Percentiles rank a stretch among this genome's conserved stretches.
Conservation (phyloP, 495 filamentous ascomycete genomes). For the Cercophora scortea region DNA sequence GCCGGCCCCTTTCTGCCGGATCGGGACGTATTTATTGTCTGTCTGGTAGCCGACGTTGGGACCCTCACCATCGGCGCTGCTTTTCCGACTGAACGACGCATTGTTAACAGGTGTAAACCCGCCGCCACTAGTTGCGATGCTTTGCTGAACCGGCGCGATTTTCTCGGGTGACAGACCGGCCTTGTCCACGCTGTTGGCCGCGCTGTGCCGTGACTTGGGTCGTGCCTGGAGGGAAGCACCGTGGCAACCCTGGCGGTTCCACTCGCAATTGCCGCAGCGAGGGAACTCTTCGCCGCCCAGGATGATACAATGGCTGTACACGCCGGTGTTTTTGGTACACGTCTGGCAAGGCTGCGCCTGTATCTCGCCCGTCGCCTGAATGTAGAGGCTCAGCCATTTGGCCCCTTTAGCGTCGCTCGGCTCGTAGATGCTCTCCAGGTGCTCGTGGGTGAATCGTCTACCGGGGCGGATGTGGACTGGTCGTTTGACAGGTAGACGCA, state of each 20-base stretch:
- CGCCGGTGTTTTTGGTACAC: constrained; percentile 15
- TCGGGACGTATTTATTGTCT: background rate
- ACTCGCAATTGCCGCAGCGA: constrained; percentile 28
- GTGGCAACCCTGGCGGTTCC: constrained; percentile 21
- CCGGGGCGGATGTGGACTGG: constrained; percentile 15
- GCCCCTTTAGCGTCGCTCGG: constrained; percentile 16
- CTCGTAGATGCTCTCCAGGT: constrained; percentile 15
- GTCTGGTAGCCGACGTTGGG: background rate
- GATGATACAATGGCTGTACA: constrained; percentile 18
- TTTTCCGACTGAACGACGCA: background rate
- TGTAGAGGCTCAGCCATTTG: constrained; percentile 24
- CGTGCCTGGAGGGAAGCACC: background rate
- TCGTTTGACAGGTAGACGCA: constrained; percentile 17
- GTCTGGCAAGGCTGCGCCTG: constrained; percentile 15
- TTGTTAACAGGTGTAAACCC: constrained; percentile 23
- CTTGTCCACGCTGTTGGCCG: background rate
- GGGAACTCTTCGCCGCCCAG: constrained; percentile 14
- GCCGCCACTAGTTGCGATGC: background rate
- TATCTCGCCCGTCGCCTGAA: constrained; percentile 22
- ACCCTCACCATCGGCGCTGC: background rate
- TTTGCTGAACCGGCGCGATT: background rate
- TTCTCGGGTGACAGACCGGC: background rate
- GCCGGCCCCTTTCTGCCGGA: background rate
- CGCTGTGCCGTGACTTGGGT: background rate
- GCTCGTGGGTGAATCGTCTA: constrained; percentile 16